Evolutionary conservation across 1,284 basidiomycete genomes (phyloP), one percentile per base, ranked within the genome.

Genomic region (Malassezia pachydermatis): DNA sequence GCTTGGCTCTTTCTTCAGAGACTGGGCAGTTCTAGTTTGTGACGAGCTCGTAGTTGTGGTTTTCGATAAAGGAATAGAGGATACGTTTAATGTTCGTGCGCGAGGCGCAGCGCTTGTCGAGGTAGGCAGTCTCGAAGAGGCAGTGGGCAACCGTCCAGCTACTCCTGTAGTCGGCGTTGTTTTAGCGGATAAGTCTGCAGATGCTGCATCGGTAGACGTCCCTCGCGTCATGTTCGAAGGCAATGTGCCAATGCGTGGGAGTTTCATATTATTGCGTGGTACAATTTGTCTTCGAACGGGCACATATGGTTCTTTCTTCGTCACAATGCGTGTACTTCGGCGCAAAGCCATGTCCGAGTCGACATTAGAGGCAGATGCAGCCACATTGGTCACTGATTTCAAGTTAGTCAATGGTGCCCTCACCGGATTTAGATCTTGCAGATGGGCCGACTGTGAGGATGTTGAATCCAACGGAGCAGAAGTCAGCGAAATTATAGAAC

Each of bases 281-380:
- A 42, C 37, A 25, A 51, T 32, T 11, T 34, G 42, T 3, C 48
- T 35, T 11, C 48, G 48, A 5, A 51, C 42, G 5, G 48, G 48
- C 19, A 51, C 48, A 20, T 51, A 51, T 1, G 48, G 48, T 28
- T 51, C 48, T 30, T 51, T 47, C 10, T 16, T 40, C 17, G 48
- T 9, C 3, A 45, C 30, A 19, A 13, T 40, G 23, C 38, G 20
- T 40, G 38, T 40, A 3, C 13, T 14, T 14, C 20, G 34, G 20
- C 20, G 34, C 34, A 16, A 16, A 10, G 19, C 20, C 3, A 36
- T 10, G 9, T 36, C 4, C 16, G 2, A 4, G n/a, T n/a, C n/a
- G n/a, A n/a, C n/a, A n/a, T n/a, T n/a, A n/a, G n/a, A n/a, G n/a
- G n/a, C n/a, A n/a, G n/a, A n/a, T n/a, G n/a, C n/a, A n/a, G n/a